Conservation (phyloP, 768 basidiomycete species). For the Heimioporus sp. region DNA sequence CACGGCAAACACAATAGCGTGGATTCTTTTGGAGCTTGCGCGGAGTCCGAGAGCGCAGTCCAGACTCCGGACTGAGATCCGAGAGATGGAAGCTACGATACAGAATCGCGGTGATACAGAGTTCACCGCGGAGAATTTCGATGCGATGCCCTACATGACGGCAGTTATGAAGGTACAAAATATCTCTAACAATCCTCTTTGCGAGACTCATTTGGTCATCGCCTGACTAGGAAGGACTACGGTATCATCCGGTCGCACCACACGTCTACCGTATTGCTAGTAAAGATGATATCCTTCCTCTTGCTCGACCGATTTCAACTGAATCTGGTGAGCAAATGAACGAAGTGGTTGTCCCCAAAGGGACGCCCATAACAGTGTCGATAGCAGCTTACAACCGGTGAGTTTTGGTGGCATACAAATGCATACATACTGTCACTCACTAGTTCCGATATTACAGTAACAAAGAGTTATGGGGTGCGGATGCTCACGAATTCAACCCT, state of each 20-base stretch:
- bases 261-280: conserved; percentile 49
- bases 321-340: conserved; percentile 42
- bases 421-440: not conserved
- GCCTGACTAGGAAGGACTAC: conserved; percentile 31
- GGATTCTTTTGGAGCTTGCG: conserved; percentile 51
- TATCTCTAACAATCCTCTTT: not conserved
- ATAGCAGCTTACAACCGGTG: conserved; percentile 20
- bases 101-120: not conserved
- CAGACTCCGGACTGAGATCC: conserved; percentile 46
- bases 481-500: conserved; percentile 30
- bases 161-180: not conserved
- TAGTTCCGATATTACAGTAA: conserved; percentile 9
- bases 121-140: conserved; percentile 38
- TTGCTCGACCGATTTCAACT: conserved; percentile 50
- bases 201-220: conserved; percentile 20
- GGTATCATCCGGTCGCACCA: conserved; percentile 49
- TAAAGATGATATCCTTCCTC: conserved; percentile 54
- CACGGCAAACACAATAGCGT: conserved; percentile 42
- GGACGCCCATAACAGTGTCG: conserved; percentile 37
- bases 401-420: conserved; percentile 1
- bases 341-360: conserved; percentile 49
- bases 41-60: conserved; percentile 57
- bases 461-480: conserved; percentile 29
- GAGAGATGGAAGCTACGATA: not conserved
- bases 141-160: conserved; percentile 44